Evolutionary conservation across 495 filamentous ascomycete species (phyloP).

Genomic region (Chaetomium cochliodes): DNA sequence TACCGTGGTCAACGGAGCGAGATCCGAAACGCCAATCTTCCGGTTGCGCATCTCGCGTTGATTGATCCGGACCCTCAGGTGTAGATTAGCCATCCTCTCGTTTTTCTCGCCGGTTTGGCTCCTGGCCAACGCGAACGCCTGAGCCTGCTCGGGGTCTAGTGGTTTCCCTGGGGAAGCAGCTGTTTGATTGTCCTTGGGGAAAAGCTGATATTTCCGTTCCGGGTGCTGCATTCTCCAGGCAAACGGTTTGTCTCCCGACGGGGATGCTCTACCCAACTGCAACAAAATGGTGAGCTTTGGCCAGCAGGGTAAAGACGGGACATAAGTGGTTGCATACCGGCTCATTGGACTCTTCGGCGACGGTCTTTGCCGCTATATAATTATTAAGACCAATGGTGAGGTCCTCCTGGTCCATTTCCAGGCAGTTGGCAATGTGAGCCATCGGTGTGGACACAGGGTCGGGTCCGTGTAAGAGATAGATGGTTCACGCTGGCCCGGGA

Average conservation of each 20-base stretch:
- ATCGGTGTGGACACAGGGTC: constrained; percentile 38
- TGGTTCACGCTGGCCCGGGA: constrained; percentile 32
- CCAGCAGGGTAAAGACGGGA: constrained; percentile 21
- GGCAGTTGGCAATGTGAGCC: constrained; percentile 52
- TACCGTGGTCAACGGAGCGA: constrained; percentile 66
- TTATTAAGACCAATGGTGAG: constrained; percentile 40
- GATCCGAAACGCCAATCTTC: constrained; percentile 63
- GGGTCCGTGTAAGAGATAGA: constrained; percentile 36
- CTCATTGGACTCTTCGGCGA: constrained; percentile 45
- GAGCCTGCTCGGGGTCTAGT: constrained; percentile 53
- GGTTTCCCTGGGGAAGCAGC: constrained; percentile 41
- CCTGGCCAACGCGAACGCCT: constrained; percentile 48
- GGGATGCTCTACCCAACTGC: constrained; percentile 38
- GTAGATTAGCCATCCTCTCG: constrained; percentile 42
- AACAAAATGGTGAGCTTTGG: constrained; percentile 34
- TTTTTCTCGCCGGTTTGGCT: constrained; percentile 44
- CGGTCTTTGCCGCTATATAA: constrained; percentile 46
- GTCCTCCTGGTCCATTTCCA: constrained; percentile 41
- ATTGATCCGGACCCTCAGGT: constrained; percentile 50
- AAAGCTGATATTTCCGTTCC: constrained; percentile 54
- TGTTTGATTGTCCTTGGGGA: constrained; percentile 48
- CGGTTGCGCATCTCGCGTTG: constrained; percentile 55
- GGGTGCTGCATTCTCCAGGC: constrained; percentile 55
- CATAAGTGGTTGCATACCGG: constrained; percentile 44
- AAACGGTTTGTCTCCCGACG: constrained; percentile 45